These are phyloP conservation scores for Endoconidiophora polonica DNA, from an alignment of 2,329 filamentous ascomycete genomes.

Conservation along the genomic window DNA sequence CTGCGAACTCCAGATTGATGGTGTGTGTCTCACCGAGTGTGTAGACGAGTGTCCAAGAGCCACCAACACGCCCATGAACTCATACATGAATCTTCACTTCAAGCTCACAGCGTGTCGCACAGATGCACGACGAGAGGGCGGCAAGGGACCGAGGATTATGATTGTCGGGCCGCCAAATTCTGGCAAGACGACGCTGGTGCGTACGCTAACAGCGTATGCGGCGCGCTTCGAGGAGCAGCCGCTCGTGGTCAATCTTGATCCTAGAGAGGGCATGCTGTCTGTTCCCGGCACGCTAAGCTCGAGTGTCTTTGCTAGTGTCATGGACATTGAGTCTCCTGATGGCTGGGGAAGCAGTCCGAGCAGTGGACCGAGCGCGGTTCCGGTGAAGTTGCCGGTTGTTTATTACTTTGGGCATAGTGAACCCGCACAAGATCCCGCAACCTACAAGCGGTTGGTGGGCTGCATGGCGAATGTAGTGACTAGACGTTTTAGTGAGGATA, in stretches of 20 bases:
- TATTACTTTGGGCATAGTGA: constrained; percentile 69
- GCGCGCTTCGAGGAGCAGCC: constrained; percentile 58
- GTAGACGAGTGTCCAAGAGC: constrained; percentile 47
- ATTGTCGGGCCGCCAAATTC: constrained; percentile 61
- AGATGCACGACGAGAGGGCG: constrained; percentile 31
- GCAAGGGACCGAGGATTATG: constrained; percentile 62
- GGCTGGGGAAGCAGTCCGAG: constrained; percentile 85
- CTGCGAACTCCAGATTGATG: constrained; percentile 65
- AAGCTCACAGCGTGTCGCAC: constrained; percentile 60
- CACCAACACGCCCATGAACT: constrained; percentile 65
- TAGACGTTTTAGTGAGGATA: constrained; percentile 61
- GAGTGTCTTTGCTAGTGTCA: constrained; percentile 68
- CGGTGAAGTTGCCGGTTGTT: constrained; percentile 80
- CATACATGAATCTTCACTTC: constrained; percentile 75
- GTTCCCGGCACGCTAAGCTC: constrained; percentile 72
- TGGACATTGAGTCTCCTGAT: constrained; percentile 65
- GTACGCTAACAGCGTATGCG: constrained; percentile 65
- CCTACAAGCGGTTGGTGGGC: constrained; percentile 60
- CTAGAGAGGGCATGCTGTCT: constrained; percentile 60
- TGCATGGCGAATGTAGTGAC: constrained; percentile 65
- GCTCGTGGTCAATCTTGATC: constrained; percentile 70
- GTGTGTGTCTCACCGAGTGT: constrained; percentile 35
- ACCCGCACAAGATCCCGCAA: constrained; percentile 52
- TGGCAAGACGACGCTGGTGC: constrained; percentile 71
- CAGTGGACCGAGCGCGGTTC: constrained; percentile 72